A percentile compares a stretch with the other conserved stretches of the same genome.
phyloP scores from a whole-genome alignment of 306 rosid species.

The Urtica urens region DNA sequence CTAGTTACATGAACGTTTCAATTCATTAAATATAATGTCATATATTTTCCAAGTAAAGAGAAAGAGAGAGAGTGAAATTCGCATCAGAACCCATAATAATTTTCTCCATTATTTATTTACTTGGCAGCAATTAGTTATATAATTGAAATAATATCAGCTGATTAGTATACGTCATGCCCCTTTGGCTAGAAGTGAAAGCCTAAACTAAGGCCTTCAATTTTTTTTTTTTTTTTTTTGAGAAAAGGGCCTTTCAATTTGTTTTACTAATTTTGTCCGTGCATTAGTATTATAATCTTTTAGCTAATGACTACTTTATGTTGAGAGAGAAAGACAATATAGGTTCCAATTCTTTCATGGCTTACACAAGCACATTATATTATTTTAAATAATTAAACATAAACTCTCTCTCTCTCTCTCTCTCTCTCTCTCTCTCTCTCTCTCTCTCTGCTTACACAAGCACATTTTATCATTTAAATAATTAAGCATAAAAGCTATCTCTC shows the following conservation, averaged over 20 bases:
- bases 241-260: slow-evolving; percentile 30
- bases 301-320: slow-evolving; percentile 20
- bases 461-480: too few species aligned
- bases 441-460: too few species aligned
- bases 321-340: slow-evolving; percentile 40
- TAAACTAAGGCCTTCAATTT: slow-evolving; percentile 31
- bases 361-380: slow-evolving; percentile 22
- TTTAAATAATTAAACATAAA: neutral
- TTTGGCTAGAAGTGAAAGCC: slow-evolving; percentile 38
- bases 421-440: too few species aligned
- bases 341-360: slow-evolving; percentile 53
- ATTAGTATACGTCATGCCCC: slow-evolving; percentile 28
- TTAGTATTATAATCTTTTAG: slow-evolving; percentile 8
- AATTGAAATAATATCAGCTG: slow-evolving; percentile 45
- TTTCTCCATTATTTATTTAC: neutral
- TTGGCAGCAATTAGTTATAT: neutral
- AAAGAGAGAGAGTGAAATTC: slow-evolving; percentile 10
- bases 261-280: neutral
- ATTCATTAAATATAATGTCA: too few species aligned
- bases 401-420: slow-evolving; percentile 4
- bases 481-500: slow-evolving; percentile 62
- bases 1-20: too few species aligned
- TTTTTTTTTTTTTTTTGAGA: slow-evolving; percentile 18
- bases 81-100: slow-evolving; percentile 54
- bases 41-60: too few species aligned